Evolutionary conservation across 2,329 filamentous ascomycete species (phyloP).

Genomic region (Hypocrella siamensis): DNA sequence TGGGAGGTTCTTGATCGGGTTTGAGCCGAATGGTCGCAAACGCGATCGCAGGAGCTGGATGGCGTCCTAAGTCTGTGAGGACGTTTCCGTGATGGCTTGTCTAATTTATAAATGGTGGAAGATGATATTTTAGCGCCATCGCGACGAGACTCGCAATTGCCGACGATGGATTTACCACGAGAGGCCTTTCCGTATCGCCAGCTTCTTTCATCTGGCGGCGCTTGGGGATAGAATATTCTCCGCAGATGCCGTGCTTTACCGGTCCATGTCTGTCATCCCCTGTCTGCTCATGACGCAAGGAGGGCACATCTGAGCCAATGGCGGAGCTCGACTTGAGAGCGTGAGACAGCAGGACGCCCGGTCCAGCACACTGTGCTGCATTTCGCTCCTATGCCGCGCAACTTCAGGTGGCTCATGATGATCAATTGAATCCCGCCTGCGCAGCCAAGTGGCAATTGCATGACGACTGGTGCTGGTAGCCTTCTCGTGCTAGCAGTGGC

Average conservation of each 20-base stretch:
- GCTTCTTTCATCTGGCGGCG: neutral
- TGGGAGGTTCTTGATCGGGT: neutral
- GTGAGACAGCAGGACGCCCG: no score
- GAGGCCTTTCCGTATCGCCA: neutral
- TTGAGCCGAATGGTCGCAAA: neutral
- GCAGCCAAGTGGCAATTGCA: no score
- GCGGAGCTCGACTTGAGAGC: no score
- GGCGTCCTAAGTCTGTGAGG: neutral
- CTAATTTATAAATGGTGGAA: neutral
- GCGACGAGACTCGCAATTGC: neutral
- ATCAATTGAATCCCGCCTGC: no score
- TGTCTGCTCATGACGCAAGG: neutral
- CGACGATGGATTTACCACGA: neutral
- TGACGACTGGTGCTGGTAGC: no score
- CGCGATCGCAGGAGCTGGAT: neutral
- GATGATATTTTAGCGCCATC: neutral
- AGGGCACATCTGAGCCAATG: neutral
- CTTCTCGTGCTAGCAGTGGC: no score
- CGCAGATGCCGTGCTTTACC: neutral
- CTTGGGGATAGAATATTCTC: neutral
- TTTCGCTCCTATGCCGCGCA: no score
- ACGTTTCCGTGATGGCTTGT: neutral
- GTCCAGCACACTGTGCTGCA: no score
- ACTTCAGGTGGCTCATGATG: no score
- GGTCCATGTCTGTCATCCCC: neutral